These are phyloP conservation scores for Dactylis glomerata DNA, from an alignment of 176 grass and related monocot species.

Conservation along the genomic window DNA sequence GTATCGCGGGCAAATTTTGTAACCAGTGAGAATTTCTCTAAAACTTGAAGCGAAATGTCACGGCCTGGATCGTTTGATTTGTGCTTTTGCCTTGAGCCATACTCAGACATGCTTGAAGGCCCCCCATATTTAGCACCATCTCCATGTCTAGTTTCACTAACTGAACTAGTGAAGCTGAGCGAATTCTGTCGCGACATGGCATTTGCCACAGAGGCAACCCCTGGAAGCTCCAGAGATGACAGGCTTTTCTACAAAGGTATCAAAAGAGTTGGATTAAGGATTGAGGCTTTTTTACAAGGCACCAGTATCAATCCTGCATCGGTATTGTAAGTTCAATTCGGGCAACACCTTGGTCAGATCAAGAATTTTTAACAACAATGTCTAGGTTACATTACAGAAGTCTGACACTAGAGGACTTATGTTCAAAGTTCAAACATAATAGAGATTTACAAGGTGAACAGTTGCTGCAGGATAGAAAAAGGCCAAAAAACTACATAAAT, in stretches of 20 bases:
- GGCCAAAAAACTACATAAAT: background rate
- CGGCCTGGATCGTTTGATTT: conserved; percentile 70
- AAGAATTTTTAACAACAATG: background rate
- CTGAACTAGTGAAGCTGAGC: conserved; percentile 48
- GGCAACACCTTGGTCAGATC: background rate
- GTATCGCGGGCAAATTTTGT: conserved; percentile 95
- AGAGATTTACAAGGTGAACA: background rate
- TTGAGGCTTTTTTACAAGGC: background rate
- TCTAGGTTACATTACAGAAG: background rate
- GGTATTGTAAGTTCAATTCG: conserved; percentile 10
- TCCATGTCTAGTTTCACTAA: conserved; percentile 37
- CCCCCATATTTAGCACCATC: conserved; percentile 37
- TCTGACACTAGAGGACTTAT: background rate
- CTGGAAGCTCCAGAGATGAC: conserved; percentile 89
- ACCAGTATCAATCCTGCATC: background rate
- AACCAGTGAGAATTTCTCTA: conserved; percentile 97
- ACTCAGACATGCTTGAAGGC: conserved; percentile 53
- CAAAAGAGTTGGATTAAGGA: conserved; percentile 19
- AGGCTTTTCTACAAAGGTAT: conserved; percentile 80
- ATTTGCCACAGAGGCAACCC: conserved; percentile 71
- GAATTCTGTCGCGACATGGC: conserved; percentile 58
- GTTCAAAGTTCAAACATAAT: background rate
- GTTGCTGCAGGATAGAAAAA: background rate
- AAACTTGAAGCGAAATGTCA: conserved; percentile 82
- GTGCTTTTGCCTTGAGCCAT: conserved; percentile 57